phyloP scores from a whole-genome alignment of 768 basidiomycete genomes.

The Guyanaporus albipodus region DNA sequence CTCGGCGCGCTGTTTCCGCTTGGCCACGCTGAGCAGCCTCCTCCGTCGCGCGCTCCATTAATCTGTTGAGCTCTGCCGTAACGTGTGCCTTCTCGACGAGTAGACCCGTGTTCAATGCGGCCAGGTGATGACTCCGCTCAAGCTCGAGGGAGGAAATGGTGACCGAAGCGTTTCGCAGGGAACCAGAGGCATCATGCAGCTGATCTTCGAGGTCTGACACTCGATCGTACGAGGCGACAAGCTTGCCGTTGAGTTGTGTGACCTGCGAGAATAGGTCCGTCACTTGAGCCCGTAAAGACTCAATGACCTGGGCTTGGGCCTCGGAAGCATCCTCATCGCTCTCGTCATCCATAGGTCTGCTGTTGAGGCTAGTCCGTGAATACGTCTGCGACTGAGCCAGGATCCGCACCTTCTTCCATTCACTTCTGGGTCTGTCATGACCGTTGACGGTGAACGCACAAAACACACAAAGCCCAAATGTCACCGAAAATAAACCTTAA shows the following conservation, averaged over 20 bases:
- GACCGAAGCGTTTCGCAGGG: constrained; percentile 55
- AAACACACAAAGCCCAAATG: too few relatives aligned
- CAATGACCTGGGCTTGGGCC: constrained; percentile 81
- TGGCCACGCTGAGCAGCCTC: constrained; percentile 89
- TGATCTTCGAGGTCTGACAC: constrained; percentile 92
- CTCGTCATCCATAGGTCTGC: constrained; percentile 11
- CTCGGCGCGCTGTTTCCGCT: constrained; percentile 75
- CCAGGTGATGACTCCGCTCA: constrained; percentile 82
- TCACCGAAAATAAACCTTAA: too few relatives aligned
- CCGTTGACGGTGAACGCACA: constrained; percentile 5
- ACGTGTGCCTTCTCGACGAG: constrained; percentile 91
- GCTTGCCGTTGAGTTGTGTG: constrained; percentile 84
- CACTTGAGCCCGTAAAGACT: constrained; percentile 74
- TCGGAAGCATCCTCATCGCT: constrained; percentile 40
- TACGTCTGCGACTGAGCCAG: background rate
- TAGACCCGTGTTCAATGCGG: constrained; percentile 85
- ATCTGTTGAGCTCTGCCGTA: constrained; percentile 81
- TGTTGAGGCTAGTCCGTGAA: constrained; percentile 6
- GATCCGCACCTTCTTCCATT: constrained; percentile 12
- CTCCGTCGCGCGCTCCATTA: constrained; percentile 95
- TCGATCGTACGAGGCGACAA: constrained; percentile 88
- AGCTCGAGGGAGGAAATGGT: constrained; percentile 77
- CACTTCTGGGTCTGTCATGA: constrained; percentile 12
- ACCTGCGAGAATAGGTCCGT: constrained; percentile 89
- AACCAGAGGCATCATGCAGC: constrained; percentile 61